Percentiles rank a stretch among this genome's conserved stretches.
Conservation (phyloP, 2,329 filamentous ascomycete genomes). For the Penicillium aurantiogriseum region DNA sequence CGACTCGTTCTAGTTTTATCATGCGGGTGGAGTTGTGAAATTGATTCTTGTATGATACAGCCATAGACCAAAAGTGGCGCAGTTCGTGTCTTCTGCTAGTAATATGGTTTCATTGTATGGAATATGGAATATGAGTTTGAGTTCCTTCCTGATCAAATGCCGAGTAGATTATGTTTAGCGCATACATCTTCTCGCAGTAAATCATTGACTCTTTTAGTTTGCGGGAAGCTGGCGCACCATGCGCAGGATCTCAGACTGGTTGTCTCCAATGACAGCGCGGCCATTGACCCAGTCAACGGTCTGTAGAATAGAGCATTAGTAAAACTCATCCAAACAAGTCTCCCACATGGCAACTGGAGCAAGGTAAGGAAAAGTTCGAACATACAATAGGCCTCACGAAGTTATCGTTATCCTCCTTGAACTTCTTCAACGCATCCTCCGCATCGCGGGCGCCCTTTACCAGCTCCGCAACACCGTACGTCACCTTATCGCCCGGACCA, state of each 20-base stretch:
- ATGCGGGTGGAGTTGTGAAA: constrained; percentile 20
- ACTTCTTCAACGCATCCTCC: constrained; percentile 74
- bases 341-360: not conserved
- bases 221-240: constrained; percentile 59
- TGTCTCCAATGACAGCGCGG: constrained; percentile 70
- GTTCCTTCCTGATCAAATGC: not conserved
- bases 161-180: not conserved
- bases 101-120: constrained; percentile 5
- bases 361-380: constrained; percentile 22
- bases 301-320: constrained; percentile 29
- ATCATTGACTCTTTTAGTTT: constrained; percentile 19
- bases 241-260: constrained; percentile 85
- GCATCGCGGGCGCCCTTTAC: constrained; percentile 71
- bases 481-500: constrained; percentile 58
- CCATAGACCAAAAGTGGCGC: constrained; percentile 19
- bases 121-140: constrained; percentile 7
- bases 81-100: constrained; percentile 11
- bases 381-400: constrained; percentile 78
- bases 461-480: constrained; percentile 62
- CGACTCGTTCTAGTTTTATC: constrained; percentile 12
- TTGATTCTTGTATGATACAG: constrained; percentile 34
- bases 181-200: not conserved
- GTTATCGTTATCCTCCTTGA: constrained; percentile 64
- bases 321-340: not conserved
- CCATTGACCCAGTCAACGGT: constrained; percentile 93